Evolutionary conservation across 2,329 filamentous ascomycete genomes (phyloP), one percentile per base, ranked within the genome.

Genomic region (Colletotrichum tropicicola): DNA sequence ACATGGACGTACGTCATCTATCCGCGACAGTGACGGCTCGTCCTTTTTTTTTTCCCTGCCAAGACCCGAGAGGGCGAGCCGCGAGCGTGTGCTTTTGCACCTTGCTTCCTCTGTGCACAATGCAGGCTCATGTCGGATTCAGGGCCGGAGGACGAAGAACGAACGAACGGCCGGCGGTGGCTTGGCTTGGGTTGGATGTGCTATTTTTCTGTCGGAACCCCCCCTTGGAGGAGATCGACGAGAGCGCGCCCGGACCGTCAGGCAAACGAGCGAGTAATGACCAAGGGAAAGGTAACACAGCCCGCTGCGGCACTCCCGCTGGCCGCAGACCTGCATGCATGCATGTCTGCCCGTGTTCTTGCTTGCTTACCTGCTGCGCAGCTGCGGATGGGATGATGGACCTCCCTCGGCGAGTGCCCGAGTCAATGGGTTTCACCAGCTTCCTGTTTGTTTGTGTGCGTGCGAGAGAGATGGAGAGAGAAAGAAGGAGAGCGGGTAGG

Each of bases 1-100:
- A 45, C 57, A 45, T 39, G 21, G 49, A 43, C 15, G 62, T 56
- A 28, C 49, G 62, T 56, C 57, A 56, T 49, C 37, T 51, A 37
- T 35, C 53, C 35, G 44, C n/a, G 28, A 32, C 37, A 13, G n/a
- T 51, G 57, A 45, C 37, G 49, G 57, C 37, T 39, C 45, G 49
- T 62, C 57, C 51, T 37, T 62, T 55, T 65, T 62, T n/a, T n/a
- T n/a, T n/a, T n/a, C n/a, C n/a, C n/a, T 17, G 62, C 62, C 57
- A 62, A 62, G 62, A 47, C 62, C n/a, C 32, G 32, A 43, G 9
- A 21, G 25, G 21, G 49, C n/a, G n/a, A n/a, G n/a, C n/a, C 32
- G 32, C 13, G 32, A 15, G 12, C 32, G n/a, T 35, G 32, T 35
- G 32, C 28, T 30, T 30, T 30, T 35, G 5, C 5, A 6, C 13